A percentile compares a stretch with the other conserved stretches of the same genome.
phyloP scores from a whole-genome alignment of 352 stramenopile genomes.

The Phytophthora capsici region DNA sequence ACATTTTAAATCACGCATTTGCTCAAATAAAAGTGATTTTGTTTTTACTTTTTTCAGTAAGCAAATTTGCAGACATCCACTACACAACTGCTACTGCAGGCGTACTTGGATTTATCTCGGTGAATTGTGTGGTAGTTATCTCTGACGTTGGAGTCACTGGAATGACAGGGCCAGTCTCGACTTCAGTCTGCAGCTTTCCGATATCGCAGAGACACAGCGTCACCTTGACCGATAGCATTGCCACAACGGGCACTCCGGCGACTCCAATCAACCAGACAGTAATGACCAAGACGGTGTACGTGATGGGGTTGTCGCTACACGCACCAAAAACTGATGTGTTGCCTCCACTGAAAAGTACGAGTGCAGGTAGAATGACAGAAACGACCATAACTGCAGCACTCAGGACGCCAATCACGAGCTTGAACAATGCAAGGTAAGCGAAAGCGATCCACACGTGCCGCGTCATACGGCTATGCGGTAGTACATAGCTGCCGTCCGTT shows the following conservation, averaged over 20 bases:
- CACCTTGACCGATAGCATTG: slow-evolving; percentile 10
- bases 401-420: not conserved
- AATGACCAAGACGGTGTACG: slow-evolving; percentile 1
- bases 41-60: too few relatives aligned
- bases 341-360: slow-evolving; percentile 4
- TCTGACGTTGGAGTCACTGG: not conserved
- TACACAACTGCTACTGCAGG: not conserved
- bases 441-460: slow-evolving; percentile 2
- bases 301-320: slow-evolving; percentile 6
- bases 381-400: slow-evolving; percentile 8
- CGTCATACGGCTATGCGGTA: slow-evolving; percentile 15
- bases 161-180: not conserved
- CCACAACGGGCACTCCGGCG: slow-evolving; percentile 1
- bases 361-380: slow-evolving; percentile 3
- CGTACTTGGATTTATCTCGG: not conserved
- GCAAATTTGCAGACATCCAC: not conserved
- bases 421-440: slow-evolving; percentile 7
- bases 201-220: slow-evolving; percentile 10
- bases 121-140: slow-evolving; percentile 1
- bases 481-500: slow-evolving; percentile 5
- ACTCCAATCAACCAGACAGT: slow-evolving; percentile 10
- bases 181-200: not conserved
- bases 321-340: not conserved
- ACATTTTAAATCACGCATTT: too few relatives aligned
- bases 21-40: too few relatives aligned